Base-by-base conservation (phyloP, 768 basidiomycete genomes). In the Hysterangium stoloniferum region DNA sequence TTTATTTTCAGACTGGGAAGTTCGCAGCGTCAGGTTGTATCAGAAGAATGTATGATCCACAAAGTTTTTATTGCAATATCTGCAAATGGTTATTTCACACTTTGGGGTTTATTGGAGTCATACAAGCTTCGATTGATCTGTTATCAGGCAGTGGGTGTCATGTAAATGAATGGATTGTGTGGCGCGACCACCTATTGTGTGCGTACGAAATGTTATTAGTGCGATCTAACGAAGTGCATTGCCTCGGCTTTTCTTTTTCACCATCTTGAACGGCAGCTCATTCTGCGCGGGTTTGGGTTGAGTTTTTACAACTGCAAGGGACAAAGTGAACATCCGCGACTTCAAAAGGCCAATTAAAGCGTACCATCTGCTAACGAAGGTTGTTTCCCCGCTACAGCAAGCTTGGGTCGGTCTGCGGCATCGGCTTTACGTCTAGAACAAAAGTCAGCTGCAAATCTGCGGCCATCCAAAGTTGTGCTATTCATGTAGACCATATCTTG, bases 401-500 rank as follows among this genome's bases (percentile, higher is more conserved):
- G 82, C 43, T 73, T 71, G 43, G 76, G 68, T 19, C 74, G 59
- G 12, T 71, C 71, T 29, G 62, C 64, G 1, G 82, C 85, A 63
- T 98, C 95, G 17, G 76, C 77, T 68, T 92, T 94, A 45, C 96
- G 84, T 62, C 79, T 88, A 55, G 74, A 78, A 46, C 92, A 79
- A 60, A 90, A 99, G 57, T 98, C 94, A 11, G 87, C 76, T 3
- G 96, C 94, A 62, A 98, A 99, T 32, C 95, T 80, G 45, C 94
- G 77, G 4, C 96, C 96, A 61, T 98, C 93, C 45, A 99, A 78
- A 2, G 89, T 98, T 19, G 92, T 88, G 57, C 91, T 95, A 61
- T 87, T 93, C 47, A 86, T 82, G 61, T 98, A 99, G 54, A 98
- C 93, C 36, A 87, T 75, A 64, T 98, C 96, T 20, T 89, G 87